Conservation (phyloP, 371 early-diverging fungal species). For the Syncephalastrum racemosum region DNA sequence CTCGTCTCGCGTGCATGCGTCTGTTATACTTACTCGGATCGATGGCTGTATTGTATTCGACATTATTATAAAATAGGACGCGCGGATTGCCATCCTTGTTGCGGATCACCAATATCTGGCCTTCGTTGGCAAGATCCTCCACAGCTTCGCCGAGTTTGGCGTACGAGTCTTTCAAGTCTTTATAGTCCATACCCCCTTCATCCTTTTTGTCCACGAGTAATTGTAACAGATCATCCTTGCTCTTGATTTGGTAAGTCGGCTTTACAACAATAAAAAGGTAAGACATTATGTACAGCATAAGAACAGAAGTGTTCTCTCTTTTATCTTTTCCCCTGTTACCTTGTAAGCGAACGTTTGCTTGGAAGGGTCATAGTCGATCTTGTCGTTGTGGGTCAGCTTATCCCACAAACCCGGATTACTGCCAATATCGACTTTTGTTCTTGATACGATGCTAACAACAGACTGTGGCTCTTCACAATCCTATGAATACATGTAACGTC, state of each 20-base stretch:
- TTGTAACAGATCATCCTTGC: slow-evolving; percentile 71
- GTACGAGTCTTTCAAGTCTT: slow-evolving; percentile 81
- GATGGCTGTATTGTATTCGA: slow-evolving; percentile 60
- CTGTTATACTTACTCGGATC: slow-evolving; percentile 50
- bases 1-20: neutral
- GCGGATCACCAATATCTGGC: slow-evolving; percentile 70
- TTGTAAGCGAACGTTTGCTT: slow-evolving; percentile 70
- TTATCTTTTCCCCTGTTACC: slow-evolving; percentile 25
- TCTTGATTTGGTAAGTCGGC: slow-evolving; percentile 78
- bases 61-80: slow-evolving; percentile 72
- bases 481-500: slow-evolving; percentile 22
- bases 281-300: neutral
- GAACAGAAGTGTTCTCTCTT: neutral
- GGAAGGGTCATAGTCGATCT: slow-evolving; percentile 60
- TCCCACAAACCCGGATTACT: slow-evolving; percentile 58
- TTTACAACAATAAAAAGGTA: too few species aligned
- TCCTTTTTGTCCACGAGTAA: slow-evolving; percentile 58
- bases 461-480: slow-evolving; percentile 65
- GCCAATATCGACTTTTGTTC: slow-evolving; percentile 60
- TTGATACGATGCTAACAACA: slow-evolving; percentile 59
- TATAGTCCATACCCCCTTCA: slow-evolving; percentile 77
- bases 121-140: slow-evolving; percentile 68
- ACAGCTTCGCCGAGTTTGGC: slow-evolving; percentile 69
- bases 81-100: slow-evolving; percentile 78
- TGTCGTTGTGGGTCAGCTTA: slow-evolving; percentile 61